These are phyloP conservation scores for Carex parvula DNA, from an alignment of 176 grass and related monocot species.

Conservation along the genomic window DNA sequence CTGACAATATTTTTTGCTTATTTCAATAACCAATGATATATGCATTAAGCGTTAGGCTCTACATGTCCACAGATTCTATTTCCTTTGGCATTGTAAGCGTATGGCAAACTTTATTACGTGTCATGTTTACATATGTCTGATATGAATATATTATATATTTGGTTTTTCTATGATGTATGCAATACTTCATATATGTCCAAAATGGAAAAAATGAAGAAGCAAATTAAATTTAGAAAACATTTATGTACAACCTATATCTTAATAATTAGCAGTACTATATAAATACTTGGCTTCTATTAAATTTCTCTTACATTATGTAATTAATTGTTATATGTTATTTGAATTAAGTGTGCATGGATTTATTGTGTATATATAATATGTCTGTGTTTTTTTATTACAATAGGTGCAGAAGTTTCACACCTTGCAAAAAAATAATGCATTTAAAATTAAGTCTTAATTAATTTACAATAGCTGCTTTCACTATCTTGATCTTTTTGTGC, in stretches of 20 bases:
- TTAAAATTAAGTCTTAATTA: background rate
- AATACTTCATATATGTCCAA: background rate
- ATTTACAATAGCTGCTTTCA: background rate
- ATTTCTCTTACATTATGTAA: background rate
- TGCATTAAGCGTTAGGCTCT: background rate
- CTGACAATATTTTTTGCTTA: background rate
- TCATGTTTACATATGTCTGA: slow-evolving; percentile 15
- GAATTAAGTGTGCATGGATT: background rate
- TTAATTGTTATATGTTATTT: background rate
- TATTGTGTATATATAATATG: background rate
- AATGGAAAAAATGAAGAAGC: background rate
- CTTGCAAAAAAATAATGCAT: background rate
- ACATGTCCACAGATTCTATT: background rate
- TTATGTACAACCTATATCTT: background rate
- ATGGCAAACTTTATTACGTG: slow-evolving; percentile 15
- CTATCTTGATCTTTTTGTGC: background rate
- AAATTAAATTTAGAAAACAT: background rate
- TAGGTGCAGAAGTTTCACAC: background rate
- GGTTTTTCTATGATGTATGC: background rate
- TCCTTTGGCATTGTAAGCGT: background rate
- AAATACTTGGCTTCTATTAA: background rate
- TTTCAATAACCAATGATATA: slow-evolving; percentile 6
- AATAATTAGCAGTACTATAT: background rate
- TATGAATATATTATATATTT: background rate
- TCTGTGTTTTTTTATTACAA: background rate